Percentiles rank a stretch among this genome's conserved stretches.
Evolutionary conservation across 306 rosid genomes (phyloP).

Genomic region (Comarum palustre): DNA sequence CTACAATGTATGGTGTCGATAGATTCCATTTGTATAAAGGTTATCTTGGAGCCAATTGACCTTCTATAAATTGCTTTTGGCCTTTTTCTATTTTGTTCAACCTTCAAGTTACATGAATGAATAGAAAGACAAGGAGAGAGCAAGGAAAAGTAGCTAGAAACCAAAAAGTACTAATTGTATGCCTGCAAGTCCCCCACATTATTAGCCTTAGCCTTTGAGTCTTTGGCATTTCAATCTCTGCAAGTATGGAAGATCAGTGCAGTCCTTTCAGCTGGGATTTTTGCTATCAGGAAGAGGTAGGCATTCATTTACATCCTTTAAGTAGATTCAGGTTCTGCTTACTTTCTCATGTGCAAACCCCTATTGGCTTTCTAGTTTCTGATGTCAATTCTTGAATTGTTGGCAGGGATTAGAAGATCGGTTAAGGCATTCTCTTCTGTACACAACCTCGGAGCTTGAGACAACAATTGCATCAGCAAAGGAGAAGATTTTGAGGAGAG

Average conservation of each 20-base stretch:
- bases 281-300: conserved; percentile 55
- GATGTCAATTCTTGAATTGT: conserved; percentile 12
- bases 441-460: conserved; percentile 68
- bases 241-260: conserved; percentile 65
- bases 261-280: conserved; percentile 61
- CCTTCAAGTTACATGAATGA: conserved; percentile 35
- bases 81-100: conserved; percentile 42
- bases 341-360: neutral
- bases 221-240: conserved; percentile 10
- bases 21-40: conserved; percentile 33
- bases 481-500: conserved; percentile 59
- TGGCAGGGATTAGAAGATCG: conserved; percentile 61
- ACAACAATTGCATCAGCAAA: conserved; percentile 62
- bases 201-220: neutral
- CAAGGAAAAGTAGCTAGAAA: conserved; percentile 15
- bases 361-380: neutral
- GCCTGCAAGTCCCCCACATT: neutral
- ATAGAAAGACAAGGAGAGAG: conserved; percentile 21
- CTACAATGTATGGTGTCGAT: conserved; percentile 19
- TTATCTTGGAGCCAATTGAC: conserved; percentile 13
- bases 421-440: conserved; percentile 53
- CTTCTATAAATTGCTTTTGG: conserved; percentile 36
- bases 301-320: neutral
- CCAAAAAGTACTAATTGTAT: conserved; percentile 9
- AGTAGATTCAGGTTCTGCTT: neutral